Conservation (phyloP, 2,329 filamentous ascomycete genomes). For the Aspergillus tanneri region DNA sequence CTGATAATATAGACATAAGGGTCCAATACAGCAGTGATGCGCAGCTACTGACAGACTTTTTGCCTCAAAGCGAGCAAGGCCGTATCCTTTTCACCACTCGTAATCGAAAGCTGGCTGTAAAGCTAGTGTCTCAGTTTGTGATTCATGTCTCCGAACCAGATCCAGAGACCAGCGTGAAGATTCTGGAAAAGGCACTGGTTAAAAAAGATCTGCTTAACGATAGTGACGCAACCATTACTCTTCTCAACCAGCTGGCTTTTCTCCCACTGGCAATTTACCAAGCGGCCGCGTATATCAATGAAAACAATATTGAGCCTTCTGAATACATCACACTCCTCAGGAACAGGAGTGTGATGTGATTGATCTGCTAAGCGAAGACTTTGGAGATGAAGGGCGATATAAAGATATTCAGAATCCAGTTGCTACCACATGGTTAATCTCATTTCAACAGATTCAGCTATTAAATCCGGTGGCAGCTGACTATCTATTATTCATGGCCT, state of each 20-base stretch:
- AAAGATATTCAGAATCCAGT: constrained; percentile 32
- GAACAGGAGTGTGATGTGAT: constrained; percentile 22
- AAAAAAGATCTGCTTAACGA: constrained; percentile 21
- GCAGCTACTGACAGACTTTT: constrained; percentile 9
- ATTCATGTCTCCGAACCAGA: constrained; percentile 20
- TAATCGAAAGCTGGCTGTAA: constrained; percentile 18
- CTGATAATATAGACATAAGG: constrained; percentile 28
- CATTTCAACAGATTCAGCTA: constrained; percentile 30
- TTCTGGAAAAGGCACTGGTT: constrained; percentile 20
- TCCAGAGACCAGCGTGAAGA: constrained; percentile 6
- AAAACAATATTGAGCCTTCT: constrained; percentile 14
- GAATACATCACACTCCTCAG: constrained; percentile 22
- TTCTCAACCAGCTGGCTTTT: constrained; percentile 24
- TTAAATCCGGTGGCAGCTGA: constrained; percentile 19
- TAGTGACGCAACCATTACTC: background rate
- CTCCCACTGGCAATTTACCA: constrained; percentile 36
- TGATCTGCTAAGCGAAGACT: constrained; percentile 29
- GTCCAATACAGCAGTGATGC: background rate
- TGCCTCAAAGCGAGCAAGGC: constrained; percentile 23
- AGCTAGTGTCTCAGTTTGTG: constrained; percentile 21
- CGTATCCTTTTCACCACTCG: constrained; percentile 34
- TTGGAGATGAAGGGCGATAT: constrained; percentile 32
- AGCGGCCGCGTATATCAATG: constrained; percentile 32
- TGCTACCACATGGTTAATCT: constrained; percentile 35
- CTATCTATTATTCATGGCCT: constrained; percentile 32